Conservation (phyloP, 2,329 filamentous ascomycete species). For the Apiospora hydei region DNA sequence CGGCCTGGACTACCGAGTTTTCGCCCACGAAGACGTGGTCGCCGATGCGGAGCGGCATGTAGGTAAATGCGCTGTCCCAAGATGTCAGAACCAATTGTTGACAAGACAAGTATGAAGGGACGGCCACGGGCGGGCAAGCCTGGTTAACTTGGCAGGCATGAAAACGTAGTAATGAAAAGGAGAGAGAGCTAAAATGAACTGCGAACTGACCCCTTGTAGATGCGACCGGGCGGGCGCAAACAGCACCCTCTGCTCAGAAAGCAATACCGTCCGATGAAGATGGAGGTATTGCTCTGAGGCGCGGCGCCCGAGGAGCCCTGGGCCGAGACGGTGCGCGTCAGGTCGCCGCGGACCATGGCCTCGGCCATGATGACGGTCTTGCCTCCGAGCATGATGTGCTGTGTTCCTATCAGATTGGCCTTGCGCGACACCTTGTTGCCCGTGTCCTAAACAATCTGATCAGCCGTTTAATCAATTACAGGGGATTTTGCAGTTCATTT, state of each 20-base stretch:
- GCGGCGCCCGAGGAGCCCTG: slow-evolving; percentile 43
- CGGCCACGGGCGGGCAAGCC: not conserved
- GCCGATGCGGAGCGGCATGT: slow-evolving; percentile 90
- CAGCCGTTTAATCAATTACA: slow-evolving; percentile 24
- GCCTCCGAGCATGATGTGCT: slow-evolving; percentile 96
- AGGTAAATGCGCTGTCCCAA: slow-evolving; percentile 64
- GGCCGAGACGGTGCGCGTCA: slow-evolving; percentile 66
- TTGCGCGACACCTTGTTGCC: slow-evolving; percentile 98
- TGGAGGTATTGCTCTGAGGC: slow-evolving; percentile 67
- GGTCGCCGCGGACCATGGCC: slow-evolving; percentile 91
- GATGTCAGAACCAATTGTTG: slow-evolving; percentile 35
- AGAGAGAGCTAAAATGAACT: not conserved
- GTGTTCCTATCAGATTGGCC: slow-evolving; percentile 89
- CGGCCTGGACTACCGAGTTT: slow-evolving; percentile 79
- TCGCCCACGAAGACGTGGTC: slow-evolving; percentile 93
- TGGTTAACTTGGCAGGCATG: not conserved
- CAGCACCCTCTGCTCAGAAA: slow-evolving; percentile 82
- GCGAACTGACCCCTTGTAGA: slow-evolving; percentile 72
- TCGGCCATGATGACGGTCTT: slow-evolving; percentile 96
- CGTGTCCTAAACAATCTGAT: slow-evolving; percentile 71
- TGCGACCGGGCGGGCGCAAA: slow-evolving; percentile 81
- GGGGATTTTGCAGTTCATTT: not conserved
- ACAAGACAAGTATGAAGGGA: not conserved
- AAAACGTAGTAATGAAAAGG: not conserved
- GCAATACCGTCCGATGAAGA: slow-evolving; percentile 90